These are phyloP conservation scores for Incumbomyces delicatus DNA, from an alignment of 2,329 filamentous ascomycete species.

Conservation along the genomic window DNA sequence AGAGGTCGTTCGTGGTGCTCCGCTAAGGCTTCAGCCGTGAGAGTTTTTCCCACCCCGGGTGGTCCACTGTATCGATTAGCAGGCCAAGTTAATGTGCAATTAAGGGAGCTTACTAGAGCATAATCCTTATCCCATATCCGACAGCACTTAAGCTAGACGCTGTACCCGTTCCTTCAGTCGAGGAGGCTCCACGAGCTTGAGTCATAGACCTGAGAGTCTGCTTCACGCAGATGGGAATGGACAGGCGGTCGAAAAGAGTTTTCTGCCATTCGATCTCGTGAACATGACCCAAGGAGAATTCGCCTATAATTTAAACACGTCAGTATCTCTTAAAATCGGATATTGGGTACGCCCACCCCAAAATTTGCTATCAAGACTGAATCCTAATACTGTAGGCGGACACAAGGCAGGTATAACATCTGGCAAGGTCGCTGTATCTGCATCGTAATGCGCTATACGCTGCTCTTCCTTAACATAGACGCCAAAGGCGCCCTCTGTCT, in stretches of 20 bases:
- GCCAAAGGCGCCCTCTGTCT: conserved; percentile 5
- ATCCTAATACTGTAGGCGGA: conserved; percentile 17
- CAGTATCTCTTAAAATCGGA: background rate
- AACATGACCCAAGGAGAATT: conserved; percentile 19
- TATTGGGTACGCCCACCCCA: conserved; percentile 14
- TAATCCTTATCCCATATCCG: conserved; percentile 1
- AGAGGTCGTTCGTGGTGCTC: conserved; percentile 45
- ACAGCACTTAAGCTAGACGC: conserved; percentile 2
- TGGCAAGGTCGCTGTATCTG: background rate
- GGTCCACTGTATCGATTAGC: conserved; percentile 7
- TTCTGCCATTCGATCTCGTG: conserved; percentile 16
- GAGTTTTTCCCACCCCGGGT: conserved; percentile 48
- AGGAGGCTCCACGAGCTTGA: conserved; percentile 9
- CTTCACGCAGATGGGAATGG: conserved; percentile 20
- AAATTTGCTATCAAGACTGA: conserved; percentile 12
- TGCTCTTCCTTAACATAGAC: background rate
- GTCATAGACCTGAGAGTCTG: conserved; percentile 17
- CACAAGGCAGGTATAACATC: conserved; percentile 19
- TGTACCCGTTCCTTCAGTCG: conserved; percentile 4
- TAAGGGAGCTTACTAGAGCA: conserved; percentile 1
- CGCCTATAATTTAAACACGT: conserved; percentile 10
- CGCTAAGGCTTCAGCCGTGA: conserved; percentile 58
- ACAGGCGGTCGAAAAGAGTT: conserved; percentile 16
- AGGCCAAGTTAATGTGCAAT: background rate
- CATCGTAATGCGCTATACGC: background rate